Evolutionary conservation across 352 stramenopile genomes (phyloP).

Genomic region (Phytopythium boreale): DNA sequence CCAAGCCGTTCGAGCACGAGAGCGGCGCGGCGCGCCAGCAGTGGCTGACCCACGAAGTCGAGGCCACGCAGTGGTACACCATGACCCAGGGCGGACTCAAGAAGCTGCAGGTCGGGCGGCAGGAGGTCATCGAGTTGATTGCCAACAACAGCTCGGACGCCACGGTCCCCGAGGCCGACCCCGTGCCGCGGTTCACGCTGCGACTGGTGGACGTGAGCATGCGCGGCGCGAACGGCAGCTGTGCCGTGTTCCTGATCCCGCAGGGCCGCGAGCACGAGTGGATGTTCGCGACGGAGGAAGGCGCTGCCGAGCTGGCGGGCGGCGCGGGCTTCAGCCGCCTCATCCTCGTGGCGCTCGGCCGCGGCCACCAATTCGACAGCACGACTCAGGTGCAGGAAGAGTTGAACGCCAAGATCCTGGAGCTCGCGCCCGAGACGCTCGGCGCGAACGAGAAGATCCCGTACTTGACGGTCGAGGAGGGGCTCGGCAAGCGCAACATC

Average conservation of each 20-base stretch:
- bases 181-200: conserved; percentile 51
- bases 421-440: conserved; percentile 51
- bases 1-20: conserved; percentile 34
- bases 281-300: conserved; percentile 74
- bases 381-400: conserved; percentile 69
- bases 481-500: conserved; percentile 55
- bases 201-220: conserved; percentile 50
- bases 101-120: conserved; percentile 45
- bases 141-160: conserved; percentile 30
- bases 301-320: conserved; percentile 51
- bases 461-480: conserved; percentile 71
- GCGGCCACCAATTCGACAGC: conserved; percentile 59
- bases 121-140: conserved; percentile 59
- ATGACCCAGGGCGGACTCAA: conserved; percentile 50
- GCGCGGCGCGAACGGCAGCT: conserved; percentile 50
- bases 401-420: conserved; percentile 62
- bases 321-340: conserved; percentile 69
- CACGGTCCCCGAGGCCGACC: conserved; percentile 16
- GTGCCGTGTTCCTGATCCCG: conserved; percentile 72
- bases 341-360: conserved; percentile 63
- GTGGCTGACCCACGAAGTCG: conserved; percentile 54
- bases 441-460: conserved; percentile 48
- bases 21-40: conserved; percentile 25
- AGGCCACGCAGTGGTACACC: conserved; percentile 57
- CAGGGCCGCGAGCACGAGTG: conserved; percentile 82